Percentiles rank a stretch among this genome's conserved stretches.
These are phyloP conservation scores for Jaltomata sinuosa DNA, from an alignment of 257 asterid genomes.

Conservation along the genomic window DNA sequence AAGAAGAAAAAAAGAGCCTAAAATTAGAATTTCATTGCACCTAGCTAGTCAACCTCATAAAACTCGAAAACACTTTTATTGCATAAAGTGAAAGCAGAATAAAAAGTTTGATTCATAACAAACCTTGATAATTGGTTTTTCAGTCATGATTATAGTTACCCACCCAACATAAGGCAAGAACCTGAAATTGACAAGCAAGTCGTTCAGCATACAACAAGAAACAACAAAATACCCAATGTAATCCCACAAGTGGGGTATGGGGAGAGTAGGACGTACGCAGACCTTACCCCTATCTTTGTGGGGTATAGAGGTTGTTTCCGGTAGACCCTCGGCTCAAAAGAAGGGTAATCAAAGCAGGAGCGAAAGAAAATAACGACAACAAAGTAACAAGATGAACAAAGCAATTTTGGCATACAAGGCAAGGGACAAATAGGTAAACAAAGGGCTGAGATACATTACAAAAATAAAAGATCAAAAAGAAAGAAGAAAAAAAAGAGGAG, in stretches of 20 bases:
- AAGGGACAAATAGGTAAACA: too few species aligned
- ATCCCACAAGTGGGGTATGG: not conserved
- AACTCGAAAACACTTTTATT: not conserved
- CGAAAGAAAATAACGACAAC: too few species aligned
- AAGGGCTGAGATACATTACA: too few species aligned
- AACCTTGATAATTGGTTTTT: conserved; percentile 97
- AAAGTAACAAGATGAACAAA: too few species aligned
- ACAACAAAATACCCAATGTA: too few species aligned
- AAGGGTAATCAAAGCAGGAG: not conserved
- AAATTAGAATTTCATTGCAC: not conserved
- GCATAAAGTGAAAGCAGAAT: not conserved
- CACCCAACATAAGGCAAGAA: conserved; percentile 98
- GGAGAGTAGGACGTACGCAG: not conserved
- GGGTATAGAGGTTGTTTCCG: not conserved
- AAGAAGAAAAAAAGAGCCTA: not conserved
- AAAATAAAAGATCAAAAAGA: too few species aligned
- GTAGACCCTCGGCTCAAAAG: not conserved
- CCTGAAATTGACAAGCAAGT: conserved; percentile 31
- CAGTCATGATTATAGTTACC: conserved; percentile 99
- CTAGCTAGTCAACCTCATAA: not conserved
- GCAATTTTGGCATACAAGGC: too few species aligned
- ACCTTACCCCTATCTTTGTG: not conserved
- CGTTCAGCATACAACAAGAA: not conserved
- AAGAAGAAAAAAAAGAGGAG: too few species aligned
- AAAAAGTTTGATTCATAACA: not conserved